Evolutionary conservation across 192 early-diverging fungal species (phyloP), one percentile per base, ranked within the genome.

Genomic region (Gryganskiella cystojenkinii): DNA sequence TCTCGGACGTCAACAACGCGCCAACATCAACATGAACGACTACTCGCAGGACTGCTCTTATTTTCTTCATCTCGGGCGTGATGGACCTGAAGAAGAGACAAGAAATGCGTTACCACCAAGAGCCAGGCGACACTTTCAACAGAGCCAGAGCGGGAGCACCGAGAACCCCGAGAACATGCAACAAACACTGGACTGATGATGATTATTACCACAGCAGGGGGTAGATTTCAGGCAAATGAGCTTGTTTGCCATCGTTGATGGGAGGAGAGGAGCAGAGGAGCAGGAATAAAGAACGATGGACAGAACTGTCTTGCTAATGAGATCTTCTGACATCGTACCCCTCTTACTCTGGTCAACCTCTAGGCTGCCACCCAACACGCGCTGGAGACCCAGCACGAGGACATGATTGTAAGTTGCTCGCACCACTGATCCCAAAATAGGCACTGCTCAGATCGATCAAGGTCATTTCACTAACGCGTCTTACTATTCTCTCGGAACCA

Each of bases 311-410:
- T 35, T 20, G 35, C 19, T 35, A 20, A 2, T 33, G 19, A 11
- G 27, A 54, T 54, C 52, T 54, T 14, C 33, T 31, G 14, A 15
- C 30, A 15, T 31, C 28, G 0, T 19, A 31, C 28, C 3, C 0
- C 11, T 5, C 20, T 30, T 31, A 54, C 34, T 56, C 9, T 3
- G 11, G 7, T 56, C 8, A 56, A 8, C 42, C 58, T 42, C 27
- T 78, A 78, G 74, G 74, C 74, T 59, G 61, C 74, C 6, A 59
- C 74, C 52, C 74, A 78, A 69, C 78, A 90, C 55, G 81, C 89
- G 19, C 90, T 95, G 67, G 94, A 95, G 79, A 94, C 94, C 46
- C 88, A 93, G 57, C 94, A 95, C 83, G 92, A 93, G 61, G 94
- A 95, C 68, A 91, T 95, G 87, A 92, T 95, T 80, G 93, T 93